phyloP scores from a whole-genome alignment of 768 basidiomycete genomes.

The Russula ochroleuca region DNA sequence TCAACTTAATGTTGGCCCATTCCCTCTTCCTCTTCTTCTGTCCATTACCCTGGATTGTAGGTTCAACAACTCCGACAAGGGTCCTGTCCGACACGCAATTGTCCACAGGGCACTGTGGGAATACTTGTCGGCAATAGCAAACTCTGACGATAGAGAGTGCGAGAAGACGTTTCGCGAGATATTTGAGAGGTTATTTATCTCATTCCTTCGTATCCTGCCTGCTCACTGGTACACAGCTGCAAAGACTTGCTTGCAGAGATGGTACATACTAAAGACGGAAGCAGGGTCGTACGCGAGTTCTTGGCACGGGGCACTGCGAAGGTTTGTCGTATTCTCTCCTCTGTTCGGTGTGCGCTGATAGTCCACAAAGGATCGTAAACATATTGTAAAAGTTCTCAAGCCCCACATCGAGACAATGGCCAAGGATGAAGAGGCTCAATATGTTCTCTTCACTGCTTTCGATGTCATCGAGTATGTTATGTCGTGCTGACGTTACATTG shows the following conservation, averaged over 20 bases:
- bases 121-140: conserved; percentile 62
- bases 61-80: conserved; percentile 90
- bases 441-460: conserved; percentile 84
- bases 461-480: conserved; percentile 80
- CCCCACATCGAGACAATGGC: conserved; percentile 89
- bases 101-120: conserved; percentile 88
- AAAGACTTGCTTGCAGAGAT: conserved; percentile 86
- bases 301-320: conserved; percentile 81
- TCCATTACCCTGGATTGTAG: conserved; percentile 39
- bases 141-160: conserved; percentile 57
- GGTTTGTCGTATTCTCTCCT: conserved; percentile 37
- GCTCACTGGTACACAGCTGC: conserved; percentile 45
- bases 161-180: conserved; percentile 76
- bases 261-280: conserved; percentile 92
- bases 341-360: neutral
- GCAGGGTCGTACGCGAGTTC: conserved; percentile 80
- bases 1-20: conserved; percentile 63
- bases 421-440: conserved; percentile 82
- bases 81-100: conserved; percentile 78
- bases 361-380: conserved; percentile 73
- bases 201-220: neutral
- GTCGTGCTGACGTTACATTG: conserved; percentile 28
- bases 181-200: conserved; percentile 58
- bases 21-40: neutral
- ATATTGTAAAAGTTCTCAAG: conserved; percentile 82